A percentile compares a stretch with the other conserved stretches of the same genome.
Evolutionary conservation across 768 basidiomycete species (phyloP).

Genomic region (Scleroderma bovista): DNA sequence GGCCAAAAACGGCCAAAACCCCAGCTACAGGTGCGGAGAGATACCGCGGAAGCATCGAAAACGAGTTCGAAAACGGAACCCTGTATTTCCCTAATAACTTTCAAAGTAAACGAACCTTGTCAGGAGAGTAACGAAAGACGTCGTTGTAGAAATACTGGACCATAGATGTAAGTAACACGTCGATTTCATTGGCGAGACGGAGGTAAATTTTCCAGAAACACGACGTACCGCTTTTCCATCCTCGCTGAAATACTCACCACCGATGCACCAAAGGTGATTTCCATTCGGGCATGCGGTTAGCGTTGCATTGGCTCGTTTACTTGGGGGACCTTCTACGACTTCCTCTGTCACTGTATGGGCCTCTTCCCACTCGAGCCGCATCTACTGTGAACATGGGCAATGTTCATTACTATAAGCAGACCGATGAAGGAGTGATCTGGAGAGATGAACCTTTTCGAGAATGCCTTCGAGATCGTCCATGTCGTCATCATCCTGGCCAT

Average conservation of each 20-base stretch:
- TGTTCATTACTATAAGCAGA: background rate
- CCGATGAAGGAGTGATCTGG: background rate
- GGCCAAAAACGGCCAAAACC: no score
- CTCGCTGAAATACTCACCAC: conserved; percentile 84
- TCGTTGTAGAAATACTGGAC: conserved; percentile 81
- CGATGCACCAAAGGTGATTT: conserved; percentile 78
- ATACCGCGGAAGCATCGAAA: no score
- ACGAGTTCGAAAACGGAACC: no score
- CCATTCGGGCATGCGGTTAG: conserved; percentile 76
- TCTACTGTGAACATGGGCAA: conserved; percentile 41
- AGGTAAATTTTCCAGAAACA: background rate
- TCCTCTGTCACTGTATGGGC: conserved; percentile 84
- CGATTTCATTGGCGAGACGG: background rate
- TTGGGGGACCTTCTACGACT: conserved; percentile 75
- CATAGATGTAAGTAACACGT: no score
- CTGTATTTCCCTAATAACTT: no score
- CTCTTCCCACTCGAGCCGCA: conserved; percentile 78
- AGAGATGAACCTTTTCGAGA: conserved; percentile 58
- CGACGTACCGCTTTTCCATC: conserved; percentile 68
- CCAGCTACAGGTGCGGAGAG: no score
- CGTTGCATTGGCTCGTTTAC: conserved; percentile 77
- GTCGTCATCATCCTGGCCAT: conserved; percentile 68
- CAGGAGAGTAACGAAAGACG: conserved; percentile 79
- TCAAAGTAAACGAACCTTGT: conserved; percentile 45
- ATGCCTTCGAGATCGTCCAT: conserved; percentile 84